These are phyloP conservation scores for Trichoderma oligosporum DNA, from an alignment of 2,329 filamentous ascomycete genomes.

Conservation along the genomic window DNA sequence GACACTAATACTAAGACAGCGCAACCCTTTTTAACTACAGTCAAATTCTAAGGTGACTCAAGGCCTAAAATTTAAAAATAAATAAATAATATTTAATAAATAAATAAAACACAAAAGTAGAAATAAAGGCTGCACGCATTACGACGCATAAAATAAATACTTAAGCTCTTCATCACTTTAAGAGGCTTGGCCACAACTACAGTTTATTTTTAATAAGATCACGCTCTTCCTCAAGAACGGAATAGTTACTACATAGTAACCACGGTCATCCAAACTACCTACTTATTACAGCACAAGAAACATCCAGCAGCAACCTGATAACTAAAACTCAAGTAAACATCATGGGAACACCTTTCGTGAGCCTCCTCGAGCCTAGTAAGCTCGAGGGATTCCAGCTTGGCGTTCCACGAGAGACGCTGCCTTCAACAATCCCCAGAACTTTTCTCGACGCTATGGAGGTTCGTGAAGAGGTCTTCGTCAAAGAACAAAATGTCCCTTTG, in stretches of 20 bases:
- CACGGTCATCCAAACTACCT: background rate
- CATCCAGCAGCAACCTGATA: background rate
- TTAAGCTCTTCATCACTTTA: too few species aligned
- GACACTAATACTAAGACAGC: too few species aligned
- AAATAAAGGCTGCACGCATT: too few species aligned
- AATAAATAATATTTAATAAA: too few species aligned
- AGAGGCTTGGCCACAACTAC: too few species aligned
- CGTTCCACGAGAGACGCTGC: slow-evolving; percentile 42
- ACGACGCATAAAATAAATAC: too few species aligned
- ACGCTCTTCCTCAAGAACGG: too few species aligned
- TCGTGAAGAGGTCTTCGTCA: slow-evolving; percentile 57
- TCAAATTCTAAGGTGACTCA: too few species aligned
- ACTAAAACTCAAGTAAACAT: slow-evolving; percentile 2
- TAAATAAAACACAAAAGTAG: too few species aligned
- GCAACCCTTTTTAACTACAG: too few species aligned
- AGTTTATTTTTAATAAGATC: too few species aligned
- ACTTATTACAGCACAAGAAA: background rate
- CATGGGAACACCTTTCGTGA: slow-evolving; percentile 51
- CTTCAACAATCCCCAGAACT: slow-evolving; percentile 43
- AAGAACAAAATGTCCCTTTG: slow-evolving; percentile 55
- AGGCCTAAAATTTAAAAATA: too few species aligned
- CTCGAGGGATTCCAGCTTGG: slow-evolving; percentile 46
- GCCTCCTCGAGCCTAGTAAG: slow-evolving; percentile 46
- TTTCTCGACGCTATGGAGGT: slow-evolving; percentile 65
- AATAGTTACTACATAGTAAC: background rate